Base-by-base conservation (phyloP, 2,329 filamentous ascomycete species). In the Microthyrium microscopicum region DNA sequence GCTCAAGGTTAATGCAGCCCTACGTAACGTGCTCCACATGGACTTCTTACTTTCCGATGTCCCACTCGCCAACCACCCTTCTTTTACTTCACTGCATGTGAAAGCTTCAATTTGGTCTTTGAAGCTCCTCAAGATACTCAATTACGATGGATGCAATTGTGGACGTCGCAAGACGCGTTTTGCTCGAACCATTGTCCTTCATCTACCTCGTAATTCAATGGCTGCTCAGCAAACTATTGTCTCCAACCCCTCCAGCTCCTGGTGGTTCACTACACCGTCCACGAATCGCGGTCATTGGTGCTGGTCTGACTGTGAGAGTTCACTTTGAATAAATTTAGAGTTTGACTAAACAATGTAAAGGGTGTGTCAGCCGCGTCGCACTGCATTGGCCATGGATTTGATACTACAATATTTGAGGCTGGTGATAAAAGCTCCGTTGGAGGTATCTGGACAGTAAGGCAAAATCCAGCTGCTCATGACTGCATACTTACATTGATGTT, bases 301-400 rank as follows among this genome's bases (percentile, higher is more conserved):
- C 59, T 26, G 59, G 59, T 5, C 62, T 91, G 35, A 89, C 82
- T 4, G 69, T n/a, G n/a, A n/a, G n/a, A n/a, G n/a, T n/a, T n/a
- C n/a, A n/a, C n/a, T n/a, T n/a, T n/a, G n/a, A n/a, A n/a, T n/a
- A n/a, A n/a, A n/a, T n/a, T n/a, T n/a, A n/a, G n/a, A n/a, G n/a
- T n/a, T n/a, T n/a, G n/a, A n/a, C n/a, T n/a, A n/a, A n/a, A n/a
- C n/a, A n/a, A n/a, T n/a, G n/a, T n/a, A n/a, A n/a, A n/a, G n/a
- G n/a, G 70, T 25, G 73, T 89, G 3, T 81, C 80, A 1, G 72
- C 80, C 5, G 83, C 83, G 0, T 73, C 79, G 1, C 82, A 91
- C 50, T 84, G 79, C 47, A 71, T 85, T 22, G 82, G 82, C 2
- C 79, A 89, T 68, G 81, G 81, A 28, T 87, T 87, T 43, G 79